phyloP scores from a whole-genome alignment of 306 rosid species.

The Corylus avellana region DNA sequence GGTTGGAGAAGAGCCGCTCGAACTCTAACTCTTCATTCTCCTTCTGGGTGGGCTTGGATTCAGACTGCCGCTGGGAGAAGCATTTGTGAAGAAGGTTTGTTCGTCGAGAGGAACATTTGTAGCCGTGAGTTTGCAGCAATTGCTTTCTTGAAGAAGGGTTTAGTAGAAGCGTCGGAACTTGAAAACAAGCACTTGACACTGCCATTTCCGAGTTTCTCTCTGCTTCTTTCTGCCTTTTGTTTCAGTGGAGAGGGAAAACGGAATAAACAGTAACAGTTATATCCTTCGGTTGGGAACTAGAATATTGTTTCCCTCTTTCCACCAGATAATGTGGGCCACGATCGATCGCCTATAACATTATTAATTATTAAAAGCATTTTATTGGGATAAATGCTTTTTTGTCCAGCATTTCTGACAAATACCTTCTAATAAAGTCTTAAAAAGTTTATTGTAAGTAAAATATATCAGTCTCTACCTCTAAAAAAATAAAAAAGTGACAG shows the following conservation, averaged over 20 bases:
- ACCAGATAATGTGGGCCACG: not conserved
- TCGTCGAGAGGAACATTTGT: slow-evolving; percentile 19
- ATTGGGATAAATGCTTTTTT: too few relatives aligned
- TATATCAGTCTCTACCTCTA: too few relatives aligned
- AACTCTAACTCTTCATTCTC: slow-evolving; percentile 30
- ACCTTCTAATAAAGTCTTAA: too few relatives aligned
- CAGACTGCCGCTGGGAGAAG: slow-evolving; percentile 39
- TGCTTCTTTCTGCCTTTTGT: not conserved
- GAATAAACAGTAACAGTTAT: not conserved
- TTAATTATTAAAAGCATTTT: too few relatives aligned
- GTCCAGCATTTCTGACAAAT: too few relatives aligned
- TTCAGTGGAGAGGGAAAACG: slow-evolving; percentile 13
- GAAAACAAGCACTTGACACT: slow-evolving; percentile 25
- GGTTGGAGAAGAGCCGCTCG: slow-evolving; percentile 70
- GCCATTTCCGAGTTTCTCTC: slow-evolving; percentile 12
- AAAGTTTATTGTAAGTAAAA: too few relatives aligned
- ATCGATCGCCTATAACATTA: too few relatives aligned
- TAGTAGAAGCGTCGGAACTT: slow-evolving; percentile 5
- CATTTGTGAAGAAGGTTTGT: slow-evolving; percentile 31
- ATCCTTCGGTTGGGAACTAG: not conserved
- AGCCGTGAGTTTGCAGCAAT: slow-evolving; percentile 7
- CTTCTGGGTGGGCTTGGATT: slow-evolving; percentile 30
- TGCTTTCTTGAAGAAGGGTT: slow-evolving; percentile 29
- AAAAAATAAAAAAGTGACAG: too few relatives aligned
- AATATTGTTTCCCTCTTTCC: not conserved